Conservation (phyloP, 2,329 filamentous ascomycete genomes). For the Raffaelea arxii region DNA sequence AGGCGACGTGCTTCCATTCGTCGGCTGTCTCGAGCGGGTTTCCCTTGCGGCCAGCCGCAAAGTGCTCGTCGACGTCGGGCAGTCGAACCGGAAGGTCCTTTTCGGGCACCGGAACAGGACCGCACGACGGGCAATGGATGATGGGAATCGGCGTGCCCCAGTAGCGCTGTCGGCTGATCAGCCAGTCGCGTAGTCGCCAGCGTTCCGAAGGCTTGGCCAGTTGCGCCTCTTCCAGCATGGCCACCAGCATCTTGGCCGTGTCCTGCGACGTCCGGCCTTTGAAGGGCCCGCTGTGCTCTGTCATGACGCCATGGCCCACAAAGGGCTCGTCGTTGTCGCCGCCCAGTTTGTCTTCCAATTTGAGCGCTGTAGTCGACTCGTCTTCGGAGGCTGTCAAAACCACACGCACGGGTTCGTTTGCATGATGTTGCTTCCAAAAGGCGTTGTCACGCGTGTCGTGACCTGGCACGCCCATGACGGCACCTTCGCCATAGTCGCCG, state of each 20-base stretch:
- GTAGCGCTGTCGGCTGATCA: constrained; percentile 85
- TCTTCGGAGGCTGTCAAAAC: constrained; percentile 49
- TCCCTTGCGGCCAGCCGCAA: constrained; percentile 58
- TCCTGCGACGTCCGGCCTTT: constrained; percentile 52
- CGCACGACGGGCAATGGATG: constrained; percentile 69
- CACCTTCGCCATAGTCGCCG: constrained; percentile 76
- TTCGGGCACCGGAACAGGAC: constrained; percentile 67
- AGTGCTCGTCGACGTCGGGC: constrained; percentile 59
- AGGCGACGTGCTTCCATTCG: constrained; percentile 66
- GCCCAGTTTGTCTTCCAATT: constrained; percentile 15
- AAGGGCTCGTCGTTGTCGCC: constrained; percentile 37
- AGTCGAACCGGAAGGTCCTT: constrained; percentile 68
- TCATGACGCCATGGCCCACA: constrained; percentile 58
- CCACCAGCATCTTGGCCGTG: constrained; percentile 51
- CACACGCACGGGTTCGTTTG: constrained; percentile 47
- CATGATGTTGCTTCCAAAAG: constrained; percentile 68
- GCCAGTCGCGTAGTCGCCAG: constrained; percentile 80
- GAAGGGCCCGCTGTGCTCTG: constrained; percentile 54
- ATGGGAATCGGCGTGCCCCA: constrained; percentile 90
- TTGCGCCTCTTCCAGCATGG: constrained; percentile 41
- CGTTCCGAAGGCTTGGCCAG: constrained; percentile 57
- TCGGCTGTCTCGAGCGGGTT: constrained; percentile 66
- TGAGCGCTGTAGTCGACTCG: constrained; percentile 28
- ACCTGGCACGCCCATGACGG: constrained; percentile 85
- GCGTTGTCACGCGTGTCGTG: constrained; percentile 70